phyloP scores from a whole-genome alignment of 371 early-diverging fungal species.

The Rhizopus delemar region DNA sequence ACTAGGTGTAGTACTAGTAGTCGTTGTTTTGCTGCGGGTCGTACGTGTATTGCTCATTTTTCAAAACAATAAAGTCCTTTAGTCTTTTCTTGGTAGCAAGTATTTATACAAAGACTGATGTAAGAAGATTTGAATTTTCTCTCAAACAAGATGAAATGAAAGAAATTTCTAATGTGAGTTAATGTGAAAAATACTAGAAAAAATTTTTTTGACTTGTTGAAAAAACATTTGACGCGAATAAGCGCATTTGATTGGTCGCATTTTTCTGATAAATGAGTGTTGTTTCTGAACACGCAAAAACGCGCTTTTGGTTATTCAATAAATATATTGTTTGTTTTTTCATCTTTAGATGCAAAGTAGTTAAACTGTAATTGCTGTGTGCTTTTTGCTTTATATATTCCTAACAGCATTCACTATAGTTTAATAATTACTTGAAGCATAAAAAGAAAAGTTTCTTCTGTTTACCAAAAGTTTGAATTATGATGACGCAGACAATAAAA shows the following conservation, averaged over 20 bases:
- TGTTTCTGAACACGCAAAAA: too few relatives aligned
- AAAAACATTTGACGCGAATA: neutral
- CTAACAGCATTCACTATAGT: too few relatives aligned
- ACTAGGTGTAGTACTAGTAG: neutral
- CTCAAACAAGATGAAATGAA: constrained; percentile 18
- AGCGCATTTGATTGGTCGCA: constrained; percentile 11
- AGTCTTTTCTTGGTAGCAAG: neutral
- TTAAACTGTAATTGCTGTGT: too few relatives aligned
- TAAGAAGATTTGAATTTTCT: neutral
- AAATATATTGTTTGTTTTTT: too few relatives aligned
- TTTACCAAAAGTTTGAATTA: too few relatives aligned
- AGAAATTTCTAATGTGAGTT: constrained; percentile 4
- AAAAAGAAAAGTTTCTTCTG: too few relatives aligned
- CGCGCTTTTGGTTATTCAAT: too few relatives aligned
- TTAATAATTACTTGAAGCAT: too few relatives aligned
- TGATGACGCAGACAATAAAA: too few relatives aligned
- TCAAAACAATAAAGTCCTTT: neutral
- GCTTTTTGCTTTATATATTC: too few relatives aligned
- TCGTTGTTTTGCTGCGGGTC: constrained; percentile 24
- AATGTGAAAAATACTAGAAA: constrained; percentile 11
- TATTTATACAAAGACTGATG: neutral
- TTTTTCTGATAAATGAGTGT: constrained; percentile 1
- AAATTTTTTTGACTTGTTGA: constrained; percentile 6
- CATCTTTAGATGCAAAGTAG: too few relatives aligned
- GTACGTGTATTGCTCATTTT: constrained; percentile 42